phyloP scores from a whole-genome alignment of 352 stramenopile species.

The Phytophthora agathidicida region DNA sequence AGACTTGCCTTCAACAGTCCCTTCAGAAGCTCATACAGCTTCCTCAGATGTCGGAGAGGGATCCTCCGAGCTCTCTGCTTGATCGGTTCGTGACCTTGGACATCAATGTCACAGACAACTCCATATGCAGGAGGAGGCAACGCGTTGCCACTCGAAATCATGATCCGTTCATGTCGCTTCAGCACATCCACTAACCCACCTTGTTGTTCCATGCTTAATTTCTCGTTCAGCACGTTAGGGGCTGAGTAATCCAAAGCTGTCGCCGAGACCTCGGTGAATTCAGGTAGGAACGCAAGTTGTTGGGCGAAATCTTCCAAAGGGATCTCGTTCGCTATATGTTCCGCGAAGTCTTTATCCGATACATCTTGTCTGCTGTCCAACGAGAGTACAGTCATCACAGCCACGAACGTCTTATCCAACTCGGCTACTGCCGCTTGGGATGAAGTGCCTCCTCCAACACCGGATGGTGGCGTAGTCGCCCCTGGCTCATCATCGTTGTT shows the following conservation, averaged over 20 bases:
- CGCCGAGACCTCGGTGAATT: not conserved
- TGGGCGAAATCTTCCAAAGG: not conserved
- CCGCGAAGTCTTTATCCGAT: too few relatives aligned
- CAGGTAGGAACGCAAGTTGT: conserved; percentile 1
- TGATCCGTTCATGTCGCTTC: not conserved
- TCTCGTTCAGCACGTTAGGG: too few relatives aligned
- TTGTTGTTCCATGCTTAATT: too few relatives aligned
- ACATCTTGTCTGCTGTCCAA: too few relatives aligned
- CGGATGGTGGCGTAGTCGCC: too few relatives aligned
- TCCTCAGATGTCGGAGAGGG: not conserved
- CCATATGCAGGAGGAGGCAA: conserved; percentile 2
- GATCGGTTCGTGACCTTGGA: not conserved
- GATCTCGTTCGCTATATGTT: not conserved
- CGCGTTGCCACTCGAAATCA: conserved; percentile 7
- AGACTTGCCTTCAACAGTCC: not conserved
- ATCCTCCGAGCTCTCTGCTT: too few relatives aligned
- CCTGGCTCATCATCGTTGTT: too few relatives aligned
- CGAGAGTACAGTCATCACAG: too few relatives aligned
- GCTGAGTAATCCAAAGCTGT: not conserved
- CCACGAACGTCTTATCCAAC: too few relatives aligned
- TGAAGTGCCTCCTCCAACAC: too few relatives aligned
- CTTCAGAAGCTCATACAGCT: not conserved
- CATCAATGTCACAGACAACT: not conserved
- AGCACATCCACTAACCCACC: too few relatives aligned
- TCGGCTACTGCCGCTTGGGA: too few relatives aligned